A percentile compares a stretch with the other conserved stretches of the same genome.
phyloP scores from a whole-genome alignment of 805 yeast genomes.

The Hagleromyces aurorensis region DNA sequence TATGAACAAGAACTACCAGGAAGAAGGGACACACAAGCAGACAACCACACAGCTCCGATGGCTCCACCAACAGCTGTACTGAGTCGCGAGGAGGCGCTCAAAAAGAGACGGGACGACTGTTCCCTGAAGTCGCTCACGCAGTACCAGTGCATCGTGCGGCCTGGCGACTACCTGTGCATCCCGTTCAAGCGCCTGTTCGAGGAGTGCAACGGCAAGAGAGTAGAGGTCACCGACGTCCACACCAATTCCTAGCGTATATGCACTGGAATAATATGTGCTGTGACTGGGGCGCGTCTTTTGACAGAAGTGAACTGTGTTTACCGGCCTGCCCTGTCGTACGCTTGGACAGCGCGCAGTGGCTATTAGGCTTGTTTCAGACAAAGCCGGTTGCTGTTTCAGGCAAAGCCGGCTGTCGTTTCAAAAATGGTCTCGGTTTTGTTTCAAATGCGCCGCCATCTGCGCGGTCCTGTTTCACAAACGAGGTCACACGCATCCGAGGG shows the following conservation, averaged over 20 bases:
- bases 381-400: too few relatives aligned
- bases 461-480: too few relatives aligned
- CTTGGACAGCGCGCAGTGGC: not conserved
- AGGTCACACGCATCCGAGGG: too few relatives aligned
- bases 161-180: slow-evolving; percentile 33
- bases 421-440: too few relatives aligned
- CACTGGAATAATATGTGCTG: not conserved
- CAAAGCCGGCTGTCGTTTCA: too few relatives aligned
- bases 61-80: slow-evolving; percentile 46
- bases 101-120: slow-evolving; percentile 25
- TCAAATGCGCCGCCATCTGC: too few relatives aligned
- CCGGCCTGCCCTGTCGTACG: too few relatives aligned
- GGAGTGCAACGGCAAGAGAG: slow-evolving; percentile 30
- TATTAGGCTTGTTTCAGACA: slow-evolving; percentile 1
- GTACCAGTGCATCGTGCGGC: slow-evolving; percentile 39
- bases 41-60: slow-evolving; percentile 25
- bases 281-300: too few relatives aligned
- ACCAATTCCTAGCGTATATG: slow-evolving; percentile 30
- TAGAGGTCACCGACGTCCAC: slow-evolving; percentile 33
- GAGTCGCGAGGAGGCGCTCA: slow-evolving; percentile 27
- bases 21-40: slow-evolving; percentile 1
- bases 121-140: slow-evolving; percentile 37
- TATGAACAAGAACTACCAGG: not conserved
- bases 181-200: slow-evolving; percentile 44
- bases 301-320: too few relatives aligned